phyloP scores from a whole-genome alignment of 1,139 yeast species.

The Arxiozyma heterogenica region DNA sequence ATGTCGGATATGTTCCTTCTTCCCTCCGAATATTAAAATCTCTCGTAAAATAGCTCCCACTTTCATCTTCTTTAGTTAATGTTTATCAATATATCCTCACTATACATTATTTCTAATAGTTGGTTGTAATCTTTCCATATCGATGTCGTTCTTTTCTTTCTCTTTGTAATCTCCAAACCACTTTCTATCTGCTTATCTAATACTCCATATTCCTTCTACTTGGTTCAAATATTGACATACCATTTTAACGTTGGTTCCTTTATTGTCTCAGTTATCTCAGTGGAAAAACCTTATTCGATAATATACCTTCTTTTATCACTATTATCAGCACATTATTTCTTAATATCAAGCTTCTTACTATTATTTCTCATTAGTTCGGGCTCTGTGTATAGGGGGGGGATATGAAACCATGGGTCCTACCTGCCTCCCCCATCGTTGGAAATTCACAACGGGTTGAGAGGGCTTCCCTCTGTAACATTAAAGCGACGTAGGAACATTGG shows the following conservation, averaged over 20 bases:
- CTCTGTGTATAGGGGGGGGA: not conserved
- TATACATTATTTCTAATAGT: no score
- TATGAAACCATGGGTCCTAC: not conserved
- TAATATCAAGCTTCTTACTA: not conserved
- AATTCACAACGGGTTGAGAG: not conserved
- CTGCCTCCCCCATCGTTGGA: not conserved
- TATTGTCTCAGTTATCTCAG: slow-evolving; percentile 10
- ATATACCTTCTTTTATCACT: not conserved
- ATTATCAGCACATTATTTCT: not conserved
- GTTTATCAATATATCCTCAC: not conserved
- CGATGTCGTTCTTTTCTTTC: no score
- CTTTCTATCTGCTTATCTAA: no score
- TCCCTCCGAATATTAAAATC: not conserved
- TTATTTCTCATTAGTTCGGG: not conserved
- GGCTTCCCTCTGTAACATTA: not conserved
- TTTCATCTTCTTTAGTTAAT: no score
- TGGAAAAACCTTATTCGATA: not conserved
- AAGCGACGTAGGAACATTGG: not conserved
- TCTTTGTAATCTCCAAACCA: no score
- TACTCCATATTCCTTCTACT: not conserved
- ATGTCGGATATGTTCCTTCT: no score
- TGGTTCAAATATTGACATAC: slow-evolving; percentile 14
- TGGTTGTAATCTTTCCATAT: not conserved
- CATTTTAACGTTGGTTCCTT: slow-evolving; percentile 23
- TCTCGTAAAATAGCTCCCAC: no score